Conservation (phyloP, 495 filamentous ascomycete genomes). For the Thermothielavioides terrestris region DNA sequence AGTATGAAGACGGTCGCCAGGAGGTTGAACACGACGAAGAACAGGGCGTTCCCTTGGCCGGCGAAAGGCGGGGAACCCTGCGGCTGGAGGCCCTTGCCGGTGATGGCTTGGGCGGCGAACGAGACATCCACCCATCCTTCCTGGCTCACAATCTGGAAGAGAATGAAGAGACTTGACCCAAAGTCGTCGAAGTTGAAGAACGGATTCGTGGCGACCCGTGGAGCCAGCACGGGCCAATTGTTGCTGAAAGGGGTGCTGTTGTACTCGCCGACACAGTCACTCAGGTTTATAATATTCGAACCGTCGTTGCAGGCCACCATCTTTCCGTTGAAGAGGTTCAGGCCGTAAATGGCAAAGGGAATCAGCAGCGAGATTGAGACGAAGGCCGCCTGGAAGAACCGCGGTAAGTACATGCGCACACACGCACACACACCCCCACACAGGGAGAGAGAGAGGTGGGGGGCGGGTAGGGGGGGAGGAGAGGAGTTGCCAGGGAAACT, state of each 20-base stretch:
- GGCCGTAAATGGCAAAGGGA: slow-evolving; percentile 89
- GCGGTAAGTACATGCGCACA: slow-evolving; percentile 8
- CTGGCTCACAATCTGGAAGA: slow-evolving; percentile 98
- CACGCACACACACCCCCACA: too few species aligned
- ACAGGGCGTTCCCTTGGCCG: slow-evolving; percentile 77
- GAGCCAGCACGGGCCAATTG: slow-evolving; percentile 74
- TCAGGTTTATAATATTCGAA: slow-evolving; percentile 46
- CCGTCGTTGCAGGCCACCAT: slow-evolving; percentile 75
- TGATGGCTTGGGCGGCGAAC: slow-evolving; percentile 71
- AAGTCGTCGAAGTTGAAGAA: slow-evolving; percentile 95
- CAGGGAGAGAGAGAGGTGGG: too few species aligned
- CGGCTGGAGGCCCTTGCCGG: slow-evolving; percentile 65
- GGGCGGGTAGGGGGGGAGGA: too few species aligned
- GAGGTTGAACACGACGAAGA: slow-evolving; percentile 95
- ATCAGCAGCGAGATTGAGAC: slow-evolving; percentile 92
- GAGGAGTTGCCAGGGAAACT: too few species aligned
- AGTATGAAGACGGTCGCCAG: slow-evolving; percentile 95
- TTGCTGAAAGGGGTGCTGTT: slow-evolving; percentile 57
- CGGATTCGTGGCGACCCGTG: slow-evolving; percentile 67
- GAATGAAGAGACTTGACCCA: slow-evolving; percentile 80
- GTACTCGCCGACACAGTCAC: slow-evolving; percentile 77
- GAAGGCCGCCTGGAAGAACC: slow-evolving; percentile 56
- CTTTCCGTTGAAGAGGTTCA: slow-evolving; percentile 86
- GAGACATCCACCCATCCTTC: slow-evolving; percentile 96
- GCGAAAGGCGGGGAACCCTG: slow-evolving; percentile 39